Evolutionary conservation across 2,329 filamentous ascomycete species (phyloP).

Genomic region (Alternaria triticimaculans): DNA sequence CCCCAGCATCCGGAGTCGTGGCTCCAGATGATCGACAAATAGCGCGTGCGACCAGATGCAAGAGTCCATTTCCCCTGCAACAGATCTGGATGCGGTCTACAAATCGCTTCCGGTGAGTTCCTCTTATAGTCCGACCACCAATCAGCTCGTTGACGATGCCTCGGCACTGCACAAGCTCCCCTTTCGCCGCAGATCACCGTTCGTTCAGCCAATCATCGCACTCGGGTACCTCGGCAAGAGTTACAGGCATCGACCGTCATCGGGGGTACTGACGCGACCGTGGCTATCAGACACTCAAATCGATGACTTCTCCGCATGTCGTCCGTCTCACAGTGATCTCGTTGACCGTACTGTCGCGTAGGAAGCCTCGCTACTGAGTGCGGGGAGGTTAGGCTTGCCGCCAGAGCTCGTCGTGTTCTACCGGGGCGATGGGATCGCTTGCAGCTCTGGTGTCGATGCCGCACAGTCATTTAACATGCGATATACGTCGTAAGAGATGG

Average conservation of each 20-base stretch:
- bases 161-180: neutral
- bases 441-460: neutral
- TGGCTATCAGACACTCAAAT: neutral
- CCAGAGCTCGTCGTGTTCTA: neutral
- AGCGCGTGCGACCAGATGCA: neutral
- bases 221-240: neutral
- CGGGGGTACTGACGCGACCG: neutral
- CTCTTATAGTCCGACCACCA: neutral
- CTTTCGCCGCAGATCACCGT: neutral
- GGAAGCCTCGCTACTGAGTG: neutral
- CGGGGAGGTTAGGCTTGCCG: neutral
- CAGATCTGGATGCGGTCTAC: neutral
- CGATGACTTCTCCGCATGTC: neutral
- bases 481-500: neutral
- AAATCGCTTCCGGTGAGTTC: neutral
- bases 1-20: neutral
- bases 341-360: neutral
- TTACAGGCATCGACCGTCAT: neutral
- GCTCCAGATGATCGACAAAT: neutral
- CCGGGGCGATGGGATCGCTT: neutral
- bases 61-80: neutral
- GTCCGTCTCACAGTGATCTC: neutral
- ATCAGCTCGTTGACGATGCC: neutral
- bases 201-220: neutral
- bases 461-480: neutral